These are phyloP conservation scores for Alternaria sp. DNA, from an alignment of 2,329 filamentous ascomycete species.

Conservation along the genomic window DNA sequence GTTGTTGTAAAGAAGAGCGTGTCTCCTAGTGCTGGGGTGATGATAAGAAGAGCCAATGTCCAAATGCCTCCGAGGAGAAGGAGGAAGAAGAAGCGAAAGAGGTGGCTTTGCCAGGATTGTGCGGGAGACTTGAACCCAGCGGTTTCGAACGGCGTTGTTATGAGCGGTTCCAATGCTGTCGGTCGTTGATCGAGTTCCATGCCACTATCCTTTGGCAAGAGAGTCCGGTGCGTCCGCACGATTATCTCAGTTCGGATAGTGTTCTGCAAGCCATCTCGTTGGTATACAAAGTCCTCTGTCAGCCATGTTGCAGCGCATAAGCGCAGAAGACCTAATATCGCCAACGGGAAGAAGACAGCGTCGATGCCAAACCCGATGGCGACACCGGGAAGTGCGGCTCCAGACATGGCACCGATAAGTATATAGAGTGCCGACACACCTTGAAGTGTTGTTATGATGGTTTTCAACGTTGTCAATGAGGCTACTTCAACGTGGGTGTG, in stretches of 20 bases:
- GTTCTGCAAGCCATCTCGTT: not conserved
- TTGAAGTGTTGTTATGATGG: slow-evolving; percentile 21
- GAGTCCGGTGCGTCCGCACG: not conserved
- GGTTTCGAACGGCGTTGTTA: not conserved
- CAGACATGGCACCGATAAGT: not conserved
- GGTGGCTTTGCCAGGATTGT: not conserved
- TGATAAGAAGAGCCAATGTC: not conserved
- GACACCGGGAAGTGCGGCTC: not conserved
- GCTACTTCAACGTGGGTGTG: slow-evolving; percentile 6
- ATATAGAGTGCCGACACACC: slow-evolving; percentile 18
- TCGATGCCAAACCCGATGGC: not conserved
- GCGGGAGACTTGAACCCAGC: not conserved
- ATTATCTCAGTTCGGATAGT: too few relatives aligned
- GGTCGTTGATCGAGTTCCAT: not conserved
- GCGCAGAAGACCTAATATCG: slow-evolving; percentile 18
- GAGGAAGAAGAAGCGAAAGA: not conserved
- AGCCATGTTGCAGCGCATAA: slow-evolving; percentile 21
- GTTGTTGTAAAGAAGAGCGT: not conserved
- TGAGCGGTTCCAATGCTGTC: not conserved
- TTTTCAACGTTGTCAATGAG: slow-evolving; percentile 20
- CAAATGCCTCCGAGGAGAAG: not conserved
- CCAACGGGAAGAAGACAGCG: slow-evolving; percentile 16
- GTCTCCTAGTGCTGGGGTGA: not conserved
- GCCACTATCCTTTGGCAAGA: not conserved
- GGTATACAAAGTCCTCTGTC: slow-evolving; percentile 20